These are phyloP conservation scores for Yarrowia sp. DNA, from an alignment of 805 yeast genomes.

Conservation along the genomic window DNA sequence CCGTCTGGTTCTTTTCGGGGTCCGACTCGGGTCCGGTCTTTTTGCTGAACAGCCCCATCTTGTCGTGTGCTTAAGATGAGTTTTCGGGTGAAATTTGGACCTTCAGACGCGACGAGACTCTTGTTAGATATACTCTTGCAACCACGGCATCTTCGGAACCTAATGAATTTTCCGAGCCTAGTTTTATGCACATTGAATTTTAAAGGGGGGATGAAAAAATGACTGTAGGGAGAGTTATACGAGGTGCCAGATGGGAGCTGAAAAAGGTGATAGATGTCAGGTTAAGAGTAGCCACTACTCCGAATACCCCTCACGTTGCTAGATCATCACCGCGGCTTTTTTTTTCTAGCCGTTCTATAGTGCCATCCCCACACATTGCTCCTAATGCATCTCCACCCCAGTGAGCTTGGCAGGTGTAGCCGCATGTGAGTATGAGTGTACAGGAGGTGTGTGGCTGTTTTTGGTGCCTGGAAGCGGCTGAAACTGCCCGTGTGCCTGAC, in stretches of 20 bases:
- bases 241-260: not conserved
- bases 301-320: too few relatives aligned
- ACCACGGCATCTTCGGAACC: slow-evolving; percentile 35
- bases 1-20: slow-evolving; percentile 17
- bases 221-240: not conserved
- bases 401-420: slow-evolving; percentile 23
- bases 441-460: not conserved
- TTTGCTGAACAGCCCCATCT: slow-evolving; percentile 27
- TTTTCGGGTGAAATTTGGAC: too few relatives aligned
- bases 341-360: too few relatives aligned
- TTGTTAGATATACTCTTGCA: slow-evolving; percentile 16
- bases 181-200: slow-evolving; percentile 1
- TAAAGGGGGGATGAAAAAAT: not conserved
- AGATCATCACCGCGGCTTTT: too few relatives aligned
- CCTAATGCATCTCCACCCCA: slow-evolving; percentile 34
- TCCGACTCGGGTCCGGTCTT: slow-evolving; percentile 9
- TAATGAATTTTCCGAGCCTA: slow-evolving; percentile 27
- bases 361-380: slow-evolving; percentile 16
- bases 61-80: not conserved
- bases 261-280: too few relatives aligned
- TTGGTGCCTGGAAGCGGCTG: not conserved
- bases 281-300: not conserved
- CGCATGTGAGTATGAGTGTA: not conserved
- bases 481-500: not conserved
- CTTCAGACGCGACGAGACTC: not conserved